These are phyloP conservation scores for Chlamydomonas incerta DNA, from an alignment of 139 green algal species.

Conservation along the genomic window DNA sequence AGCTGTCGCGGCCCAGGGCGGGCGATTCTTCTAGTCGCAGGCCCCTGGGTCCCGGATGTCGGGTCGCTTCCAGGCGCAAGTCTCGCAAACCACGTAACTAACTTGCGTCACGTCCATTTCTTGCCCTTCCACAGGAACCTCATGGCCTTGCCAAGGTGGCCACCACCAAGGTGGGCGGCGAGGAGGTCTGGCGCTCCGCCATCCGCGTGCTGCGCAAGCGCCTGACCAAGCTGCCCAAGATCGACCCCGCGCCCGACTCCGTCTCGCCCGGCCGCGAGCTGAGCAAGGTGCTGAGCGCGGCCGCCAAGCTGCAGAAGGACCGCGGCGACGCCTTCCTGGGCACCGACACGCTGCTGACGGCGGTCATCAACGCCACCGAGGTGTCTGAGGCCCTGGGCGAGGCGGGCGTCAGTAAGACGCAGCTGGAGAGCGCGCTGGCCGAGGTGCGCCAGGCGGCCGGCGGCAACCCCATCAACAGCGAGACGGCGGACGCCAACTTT, in stretches of 20 bases:
- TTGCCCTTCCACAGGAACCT: constrained; percentile 64
- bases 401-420: constrained; percentile 64
- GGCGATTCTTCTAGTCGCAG: too few relatives aligned
- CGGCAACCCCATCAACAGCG: constrained; percentile 58
- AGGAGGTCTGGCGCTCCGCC: constrained; percentile 62
- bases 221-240: constrained; percentile 71
- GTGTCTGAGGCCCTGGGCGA: constrained; percentile 43
- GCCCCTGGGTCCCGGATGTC: too few relatives aligned
- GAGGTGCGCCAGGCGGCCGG: constrained; percentile 63
- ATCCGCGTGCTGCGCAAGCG: constrained; percentile 66
- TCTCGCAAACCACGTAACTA: too few relatives aligned
- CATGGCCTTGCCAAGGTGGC: constrained; percentile 37
- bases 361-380: constrained; percentile 48
- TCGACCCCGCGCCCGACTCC: constrained; percentile 67
- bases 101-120: too few relatives aligned
- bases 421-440: constrained; percentile 78
- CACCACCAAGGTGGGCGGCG: constrained; percentile 42
- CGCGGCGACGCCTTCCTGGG: constrained; percentile 80
- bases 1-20: too few relatives aligned
- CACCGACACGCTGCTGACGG: constrained; percentile 80
- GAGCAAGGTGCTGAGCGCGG: constrained; percentile 53
- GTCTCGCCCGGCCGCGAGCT: constrained; percentile 14
- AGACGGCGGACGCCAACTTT: constrained; percentile 82
- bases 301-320: constrained; percentile 78
- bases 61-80: too few relatives aligned